These are phyloP conservation scores for Globisporangium radiosum DNA, from an alignment of 352 stramenopile species.

Conservation along the genomic window DNA sequence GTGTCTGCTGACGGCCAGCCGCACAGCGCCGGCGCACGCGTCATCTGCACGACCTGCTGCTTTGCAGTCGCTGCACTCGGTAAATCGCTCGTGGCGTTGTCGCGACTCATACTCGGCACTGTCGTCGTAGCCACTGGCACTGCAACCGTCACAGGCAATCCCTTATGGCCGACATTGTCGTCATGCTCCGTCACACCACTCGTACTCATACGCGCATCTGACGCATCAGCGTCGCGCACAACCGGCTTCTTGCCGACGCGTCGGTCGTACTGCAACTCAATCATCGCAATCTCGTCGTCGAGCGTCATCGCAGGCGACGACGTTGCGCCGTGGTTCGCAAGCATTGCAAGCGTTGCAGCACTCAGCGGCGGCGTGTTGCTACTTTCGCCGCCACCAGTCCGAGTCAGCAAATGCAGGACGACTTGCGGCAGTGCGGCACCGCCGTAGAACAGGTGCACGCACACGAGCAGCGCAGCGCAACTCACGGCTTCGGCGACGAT, in stretches of 20 bases:
- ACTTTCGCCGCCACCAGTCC: too few relatives aligned
- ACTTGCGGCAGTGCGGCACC: slow-evolving; percentile 61
- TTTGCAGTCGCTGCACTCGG: not conserved
- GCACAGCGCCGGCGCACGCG: slow-evolving; percentile 28
- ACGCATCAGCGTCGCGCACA: slow-evolving; percentile 25
- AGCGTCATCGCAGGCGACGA: slow-evolving; percentile 24
- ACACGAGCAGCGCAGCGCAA: slow-evolving; percentile 71
- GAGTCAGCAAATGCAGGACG: slow-evolving; percentile 54
- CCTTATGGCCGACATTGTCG: not conserved
- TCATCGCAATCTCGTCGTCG: slow-evolving; percentile 66
- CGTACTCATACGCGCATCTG: slow-evolving; percentile 12
- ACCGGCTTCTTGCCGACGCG: slow-evolving; percentile 54
- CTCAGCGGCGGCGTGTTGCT: slow-evolving; percentile 21
- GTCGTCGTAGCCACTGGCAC: not conserved
- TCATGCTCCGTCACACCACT: not conserved
- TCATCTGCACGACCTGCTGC: slow-evolving; percentile 23
- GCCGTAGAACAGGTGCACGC: slow-evolving; percentile 70
- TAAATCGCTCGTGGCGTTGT: not conserved
- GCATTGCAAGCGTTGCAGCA: slow-evolving; percentile 28
- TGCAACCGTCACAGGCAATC: not conserved
- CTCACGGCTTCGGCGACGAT: slow-evolving; percentile 76
- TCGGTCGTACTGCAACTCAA: slow-evolving; percentile 73
- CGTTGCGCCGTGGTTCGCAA: slow-evolving; percentile 25
- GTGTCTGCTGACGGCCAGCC: slow-evolving; percentile 22
- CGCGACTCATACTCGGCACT: too few relatives aligned